Conservation (phyloP, 169 alveolate species). For the Theileria annulata region DNA sequence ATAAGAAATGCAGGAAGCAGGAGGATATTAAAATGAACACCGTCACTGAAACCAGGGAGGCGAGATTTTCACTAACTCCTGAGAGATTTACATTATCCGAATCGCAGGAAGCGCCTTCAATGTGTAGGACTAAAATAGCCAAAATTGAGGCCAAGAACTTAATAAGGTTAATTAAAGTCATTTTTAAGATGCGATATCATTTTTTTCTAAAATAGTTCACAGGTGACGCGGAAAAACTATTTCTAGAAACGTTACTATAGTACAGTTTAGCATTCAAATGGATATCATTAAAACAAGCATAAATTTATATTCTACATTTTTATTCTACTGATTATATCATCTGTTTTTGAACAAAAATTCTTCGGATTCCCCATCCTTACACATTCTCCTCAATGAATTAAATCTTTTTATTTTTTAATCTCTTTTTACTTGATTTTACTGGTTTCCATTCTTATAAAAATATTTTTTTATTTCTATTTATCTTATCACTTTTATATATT, state of each 20-base stretch:
- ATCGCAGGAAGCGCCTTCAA: not conserved
- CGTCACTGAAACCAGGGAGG: constrained; percentile 60
- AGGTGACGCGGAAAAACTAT: not conserved
- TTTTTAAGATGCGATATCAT: not conserved
- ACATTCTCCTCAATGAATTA: not conserved
- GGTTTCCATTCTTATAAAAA: not conserved
- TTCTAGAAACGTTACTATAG: not conserved
- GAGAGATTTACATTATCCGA: constrained; percentile 21
- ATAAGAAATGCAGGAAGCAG: constrained; percentile 70
- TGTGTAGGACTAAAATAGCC: not conserved
- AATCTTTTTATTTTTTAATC: not conserved
- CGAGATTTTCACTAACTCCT: constrained; percentile 60
- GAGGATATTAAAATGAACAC: constrained; percentile 73
- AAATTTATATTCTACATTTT: not conserved
- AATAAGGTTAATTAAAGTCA: not conserved
- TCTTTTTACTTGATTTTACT: not conserved
- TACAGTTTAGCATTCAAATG: not conserved
- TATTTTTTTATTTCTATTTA: not conserved
- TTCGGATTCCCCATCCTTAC: constrained; percentile 16
- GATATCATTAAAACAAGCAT: not conserved
- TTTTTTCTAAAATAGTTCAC: not conserved
- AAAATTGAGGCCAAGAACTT: not conserved
- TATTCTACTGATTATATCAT: not conserved
- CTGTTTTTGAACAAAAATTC: not conserved
- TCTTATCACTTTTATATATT: too few species aligned